Percentiles rank a stretch among this genome's conserved stretches.
phyloP scores from a whole-genome alignment of 495 filamentous ascomycete genomes.

The Hypoxylon rickii region DNA sequence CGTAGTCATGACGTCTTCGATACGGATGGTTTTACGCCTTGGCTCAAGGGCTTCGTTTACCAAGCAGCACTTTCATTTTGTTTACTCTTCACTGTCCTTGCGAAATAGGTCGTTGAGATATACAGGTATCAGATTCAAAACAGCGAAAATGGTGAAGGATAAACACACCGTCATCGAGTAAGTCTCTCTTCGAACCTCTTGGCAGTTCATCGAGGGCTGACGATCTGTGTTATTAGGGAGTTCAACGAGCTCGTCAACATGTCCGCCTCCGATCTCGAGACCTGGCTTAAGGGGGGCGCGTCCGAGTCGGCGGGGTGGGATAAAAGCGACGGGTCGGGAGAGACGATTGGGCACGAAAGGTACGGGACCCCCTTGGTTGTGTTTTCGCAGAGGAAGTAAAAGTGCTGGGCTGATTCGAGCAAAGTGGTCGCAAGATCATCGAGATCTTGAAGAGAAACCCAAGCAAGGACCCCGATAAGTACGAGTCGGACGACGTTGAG shows the following conservation, averaged over 20 bases:
- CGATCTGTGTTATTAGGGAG: constrained; percentile 48
- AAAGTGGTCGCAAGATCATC: constrained; percentile 65
- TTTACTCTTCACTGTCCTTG: neutral
- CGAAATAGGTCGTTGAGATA: neutral
- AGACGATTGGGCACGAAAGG: constrained; percentile 70
- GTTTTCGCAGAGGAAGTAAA: neutral
- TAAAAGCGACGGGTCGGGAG: constrained; percentile 60
- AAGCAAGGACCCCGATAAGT: constrained; percentile 55
- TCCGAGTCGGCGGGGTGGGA: constrained; percentile 62
- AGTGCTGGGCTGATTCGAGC: neutral
- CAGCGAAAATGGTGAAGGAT: constrained; percentile 61
- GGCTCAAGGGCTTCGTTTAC: neutral
- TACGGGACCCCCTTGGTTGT: constrained; percentile 23
- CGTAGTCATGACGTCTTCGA: constrained; percentile 35
- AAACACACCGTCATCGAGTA: constrained; percentile 61
- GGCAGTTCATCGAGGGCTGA: neutral
- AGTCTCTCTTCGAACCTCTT: constrained; percentile 2
- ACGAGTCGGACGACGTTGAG: constrained; percentile 59
- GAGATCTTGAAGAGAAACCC: constrained; percentile 66
- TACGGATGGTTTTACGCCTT: constrained; percentile 2
- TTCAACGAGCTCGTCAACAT: constrained; percentile 75
- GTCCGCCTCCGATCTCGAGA: constrained; percentile 61
- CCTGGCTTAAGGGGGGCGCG: constrained; percentile 61
- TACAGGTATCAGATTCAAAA: neutral
- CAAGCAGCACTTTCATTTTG: neutral